These are phyloP conservation scores for Saccharomycopsis crataegensis DNA, from an alignment of 1,139 yeast genomes.

Conservation along the genomic window DNA sequence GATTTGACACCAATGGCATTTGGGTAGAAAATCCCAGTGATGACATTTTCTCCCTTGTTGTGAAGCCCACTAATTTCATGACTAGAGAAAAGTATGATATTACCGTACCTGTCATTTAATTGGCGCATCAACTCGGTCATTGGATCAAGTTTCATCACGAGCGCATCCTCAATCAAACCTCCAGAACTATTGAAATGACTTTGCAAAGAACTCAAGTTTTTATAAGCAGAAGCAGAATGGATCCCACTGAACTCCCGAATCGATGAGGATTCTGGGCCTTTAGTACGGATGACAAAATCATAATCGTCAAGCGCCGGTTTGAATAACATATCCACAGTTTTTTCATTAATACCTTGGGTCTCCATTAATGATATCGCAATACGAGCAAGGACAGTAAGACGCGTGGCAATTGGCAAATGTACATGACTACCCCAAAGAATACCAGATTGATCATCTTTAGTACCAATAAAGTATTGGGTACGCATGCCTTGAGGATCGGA, in stretches of 20 bases:
- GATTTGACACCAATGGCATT: slow-evolving; percentile 34
- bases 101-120: slow-evolving; percentile 44
- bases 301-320: slow-evolving; percentile 80
- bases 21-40: slow-evolving; percentile 80
- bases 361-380: slow-evolving; percentile 57
- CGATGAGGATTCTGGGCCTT: slow-evolving; percentile 26
- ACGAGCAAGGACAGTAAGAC: slow-evolving; percentile 81
- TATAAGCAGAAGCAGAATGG: slow-evolving; percentile 47
- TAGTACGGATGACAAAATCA: slow-evolving; percentile 64
- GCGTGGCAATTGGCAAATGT: slow-evolving; percentile 72
- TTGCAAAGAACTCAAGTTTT: slow-evolving; percentile 47
- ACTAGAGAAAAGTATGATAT: slow-evolving; percentile 54
- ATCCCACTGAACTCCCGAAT: slow-evolving; percentile 47
- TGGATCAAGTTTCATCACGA: slow-evolving; percentile 42
- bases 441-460: slow-evolving; percentile 79
- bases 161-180: slow-evolving; percentile 23
- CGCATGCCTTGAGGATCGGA: slow-evolving; percentile 76
- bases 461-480: slow-evolving; percentile 74
- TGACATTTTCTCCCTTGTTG: slow-evolving; percentile 46
- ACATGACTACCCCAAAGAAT: slow-evolving; percentile 69
- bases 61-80: slow-evolving; percentile 44
- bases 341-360: slow-evolving; percentile 23
- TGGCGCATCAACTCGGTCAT: slow-evolving; percentile 47
- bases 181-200: slow-evolving; percentile 34
- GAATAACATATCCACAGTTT: slow-evolving; percentile 51